Percentiles rank a stretch among this genome's conserved stretches.
Conservation (phyloP, 78 protist species). For the Dictyostelium firmibasis region DNA sequence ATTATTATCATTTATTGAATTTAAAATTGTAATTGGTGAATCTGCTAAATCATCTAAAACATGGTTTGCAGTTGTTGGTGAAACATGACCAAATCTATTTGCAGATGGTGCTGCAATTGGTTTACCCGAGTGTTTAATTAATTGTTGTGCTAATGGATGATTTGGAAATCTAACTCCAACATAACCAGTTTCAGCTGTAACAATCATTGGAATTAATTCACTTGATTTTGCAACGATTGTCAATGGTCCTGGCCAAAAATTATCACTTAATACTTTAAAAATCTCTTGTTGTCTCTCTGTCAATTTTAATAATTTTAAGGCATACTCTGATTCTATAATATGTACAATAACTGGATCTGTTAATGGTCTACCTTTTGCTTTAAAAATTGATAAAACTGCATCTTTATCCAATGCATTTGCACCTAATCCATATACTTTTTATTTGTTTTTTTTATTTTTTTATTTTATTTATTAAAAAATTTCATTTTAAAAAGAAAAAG, state of each 20-base stretch:
- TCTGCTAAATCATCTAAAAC: slow-evolving; percentile 68
- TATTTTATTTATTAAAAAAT: no score
- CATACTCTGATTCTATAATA: slow-evolving; percentile 60
- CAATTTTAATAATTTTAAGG: slow-evolving; percentile 7
- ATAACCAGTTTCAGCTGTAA: slow-evolving; percentile 86
- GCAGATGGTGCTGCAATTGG: slow-evolving; percentile 82
- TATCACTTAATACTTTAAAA: not conserved
- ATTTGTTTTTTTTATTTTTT: no score
- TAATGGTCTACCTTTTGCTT: slow-evolving; percentile 91
- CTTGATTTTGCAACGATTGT: slow-evolving; percentile 86
- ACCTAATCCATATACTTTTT: slow-evolving; percentile 96
- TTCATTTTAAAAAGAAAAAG: not conserved
- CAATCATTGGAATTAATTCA: slow-evolving; percentile 42
- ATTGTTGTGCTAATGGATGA: slow-evolving; percentile 51
- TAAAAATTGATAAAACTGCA: slow-evolving; percentile 88
- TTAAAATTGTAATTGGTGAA: slow-evolving; percentile 55
- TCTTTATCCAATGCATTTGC: slow-evolving; percentile 91
- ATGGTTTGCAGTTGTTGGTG: slow-evolving; percentile 63
- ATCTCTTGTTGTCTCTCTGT: slow-evolving; percentile 15
- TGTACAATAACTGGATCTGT: slow-evolving; percentile 96
- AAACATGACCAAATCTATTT: slow-evolving; percentile 71
- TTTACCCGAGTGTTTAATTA: slow-evolving; percentile 12
- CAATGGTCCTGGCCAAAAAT: slow-evolving; percentile 96
- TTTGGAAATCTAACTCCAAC: slow-evolving; percentile 94
- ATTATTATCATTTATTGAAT: not conserved